These are phyloP conservation scores for Amaranthus cruentus DNA, from an alignment of 148 eudicot genomes.

Conservation along the genomic window DNA sequence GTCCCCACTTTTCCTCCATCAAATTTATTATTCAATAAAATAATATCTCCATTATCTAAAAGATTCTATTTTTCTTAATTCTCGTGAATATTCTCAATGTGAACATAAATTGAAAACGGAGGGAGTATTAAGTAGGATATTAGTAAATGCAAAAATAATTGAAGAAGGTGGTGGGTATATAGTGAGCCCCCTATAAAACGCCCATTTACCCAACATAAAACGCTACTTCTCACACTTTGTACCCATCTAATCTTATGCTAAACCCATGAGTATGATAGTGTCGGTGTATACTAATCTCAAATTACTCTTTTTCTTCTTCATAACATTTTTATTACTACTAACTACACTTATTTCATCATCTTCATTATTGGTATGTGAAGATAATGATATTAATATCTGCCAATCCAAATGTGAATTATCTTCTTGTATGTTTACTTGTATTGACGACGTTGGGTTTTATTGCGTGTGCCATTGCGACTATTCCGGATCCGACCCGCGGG, in stretches of 20 bases:
- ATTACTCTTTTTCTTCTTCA: not conserved
- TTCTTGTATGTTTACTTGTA: constrained; percentile 24
- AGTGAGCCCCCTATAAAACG: not conserved
- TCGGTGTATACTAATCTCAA: constrained; percentile 7
- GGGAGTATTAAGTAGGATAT: no score
- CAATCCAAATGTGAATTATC: constrained; percentile 14
- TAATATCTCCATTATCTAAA: no score
- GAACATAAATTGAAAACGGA: no score
- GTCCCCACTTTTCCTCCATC: no score
- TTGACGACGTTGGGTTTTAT: constrained; percentile 30
- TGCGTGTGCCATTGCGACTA: constrained; percentile 30
- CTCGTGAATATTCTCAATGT: no score
- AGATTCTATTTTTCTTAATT: no score
- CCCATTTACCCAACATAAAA: not conserved
- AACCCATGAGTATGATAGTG: constrained; percentile 5
- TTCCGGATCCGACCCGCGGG: no score
- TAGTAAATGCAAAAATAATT: no score
- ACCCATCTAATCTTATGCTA: not conserved
- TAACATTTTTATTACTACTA: not conserved
- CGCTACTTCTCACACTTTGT: not conserved
- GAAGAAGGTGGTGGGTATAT: no score
- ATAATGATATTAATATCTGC: constrained; percentile 6
- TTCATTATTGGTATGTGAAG: constrained; percentile 21
- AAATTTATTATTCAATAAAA: no score
- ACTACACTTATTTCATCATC: not conserved